Conservation (phyloP, 1,139 yeast genomes). For the Scheffersomyces illinoinensis region DNA sequence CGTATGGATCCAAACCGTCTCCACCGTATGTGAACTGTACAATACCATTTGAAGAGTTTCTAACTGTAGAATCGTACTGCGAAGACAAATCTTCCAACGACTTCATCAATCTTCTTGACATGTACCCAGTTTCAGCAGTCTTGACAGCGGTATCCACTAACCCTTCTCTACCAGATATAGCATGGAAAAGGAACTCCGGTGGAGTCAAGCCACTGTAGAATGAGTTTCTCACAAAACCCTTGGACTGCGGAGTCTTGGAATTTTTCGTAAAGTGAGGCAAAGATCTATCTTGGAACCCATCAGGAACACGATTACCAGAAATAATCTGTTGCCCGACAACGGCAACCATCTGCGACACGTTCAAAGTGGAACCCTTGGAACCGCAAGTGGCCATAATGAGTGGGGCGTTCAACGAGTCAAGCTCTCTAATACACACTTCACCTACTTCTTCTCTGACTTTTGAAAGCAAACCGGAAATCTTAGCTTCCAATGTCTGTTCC, state of each 20-base stretch:
- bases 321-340: slow-evolving; percentile 99
- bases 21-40: slow-evolving; percentile 99
- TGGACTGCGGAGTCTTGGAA: slow-evolving; percentile 95
- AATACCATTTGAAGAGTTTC: slow-evolving; percentile 93
- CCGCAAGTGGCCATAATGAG: slow-evolving; percentile 99
- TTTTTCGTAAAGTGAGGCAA: slow-evolving; percentile 95
- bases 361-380: slow-evolving; percentile 95
- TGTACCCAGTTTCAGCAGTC: slow-evolving; percentile 99
- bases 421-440: slow-evolving; percentile 90
- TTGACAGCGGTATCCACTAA: slow-evolving; percentile 98
- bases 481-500: slow-evolving; percentile 96
- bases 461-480: slow-evolving; percentile 92
- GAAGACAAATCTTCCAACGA: slow-evolving; percentile 94
- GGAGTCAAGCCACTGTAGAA: slow-evolving; percentile 93
- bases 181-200: slow-evolving; percentile 96
- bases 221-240: slow-evolving; percentile 96
- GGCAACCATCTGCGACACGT: slow-evolving; percentile 99
- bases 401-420: slow-evolving; percentile 91
- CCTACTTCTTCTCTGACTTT: slow-evolving; percentile 99
- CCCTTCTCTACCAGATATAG: slow-evolving; percentile 99
- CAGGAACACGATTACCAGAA: slow-evolving; percentile 98
- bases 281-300: slow-evolving; percentile 98
- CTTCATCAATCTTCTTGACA: slow-evolving; percentile 98
- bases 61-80: slow-evolving; percentile 90
- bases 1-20: slow-evolving; percentile 96